phyloP scores from a whole-genome alignment of 345 rosid genomes.

The Brassica nigra region DNA sequence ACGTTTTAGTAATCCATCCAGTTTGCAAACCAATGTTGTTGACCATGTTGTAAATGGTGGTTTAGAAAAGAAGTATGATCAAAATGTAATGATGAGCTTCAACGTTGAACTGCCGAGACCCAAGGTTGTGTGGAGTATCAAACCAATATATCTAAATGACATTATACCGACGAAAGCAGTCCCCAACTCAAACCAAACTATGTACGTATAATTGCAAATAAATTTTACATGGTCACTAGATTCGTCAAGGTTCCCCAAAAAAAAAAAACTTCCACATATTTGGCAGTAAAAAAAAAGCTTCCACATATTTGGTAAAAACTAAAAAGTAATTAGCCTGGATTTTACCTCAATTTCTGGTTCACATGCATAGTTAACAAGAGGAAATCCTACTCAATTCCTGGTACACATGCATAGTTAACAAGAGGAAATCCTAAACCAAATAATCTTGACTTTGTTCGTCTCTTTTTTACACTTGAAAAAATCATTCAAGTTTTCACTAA shows the following conservation, averaged over 20 bases:
- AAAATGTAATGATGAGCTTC: background rate
- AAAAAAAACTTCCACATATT: background rate
- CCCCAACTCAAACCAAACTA: background rate
- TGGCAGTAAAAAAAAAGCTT: too few species aligned
- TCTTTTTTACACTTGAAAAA: background rate
- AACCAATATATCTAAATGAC: background rate
- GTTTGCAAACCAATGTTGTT: background rate
- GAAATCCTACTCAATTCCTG: too few species aligned
- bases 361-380: background rate
- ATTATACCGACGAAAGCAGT: background rate
- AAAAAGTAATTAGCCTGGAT: background rate
- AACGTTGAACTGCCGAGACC: background rate
- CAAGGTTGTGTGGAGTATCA: background rate
- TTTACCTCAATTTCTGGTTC: background rate
- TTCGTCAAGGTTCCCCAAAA: background rate
- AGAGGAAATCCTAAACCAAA: too few species aligned
- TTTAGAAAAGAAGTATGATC: background rate
- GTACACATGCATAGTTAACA: too few species aligned
- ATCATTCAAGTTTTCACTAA: background rate
- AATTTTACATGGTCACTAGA: background rate
- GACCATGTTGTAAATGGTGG: background rate
- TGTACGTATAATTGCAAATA: background rate
- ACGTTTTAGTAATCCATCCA: background rate
- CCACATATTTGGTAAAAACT: too few species aligned
- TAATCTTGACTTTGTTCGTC: background rate